Evolutionary conservation across 345 rosid genomes (phyloP).

Genomic region (Eucalyptus caleyi): DNA sequence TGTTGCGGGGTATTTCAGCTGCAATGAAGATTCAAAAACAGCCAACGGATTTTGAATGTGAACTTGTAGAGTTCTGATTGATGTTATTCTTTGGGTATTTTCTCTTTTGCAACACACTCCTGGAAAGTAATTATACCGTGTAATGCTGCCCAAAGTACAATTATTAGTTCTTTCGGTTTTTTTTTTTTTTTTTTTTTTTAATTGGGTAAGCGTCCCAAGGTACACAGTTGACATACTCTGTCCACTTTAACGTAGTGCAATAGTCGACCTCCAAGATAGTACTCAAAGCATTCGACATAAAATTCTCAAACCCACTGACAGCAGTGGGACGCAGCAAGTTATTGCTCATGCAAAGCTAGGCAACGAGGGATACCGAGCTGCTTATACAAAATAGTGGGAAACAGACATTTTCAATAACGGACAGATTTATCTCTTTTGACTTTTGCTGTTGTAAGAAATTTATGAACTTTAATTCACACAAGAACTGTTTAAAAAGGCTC

Average conservation of each 20-base stretch:
- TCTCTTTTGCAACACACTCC: not conserved
- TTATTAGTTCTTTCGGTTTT: not conserved
- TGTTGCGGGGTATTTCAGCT: conserved; percentile 18
- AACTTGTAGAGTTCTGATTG: conserved; percentile 10
- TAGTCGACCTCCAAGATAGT: not conserved
- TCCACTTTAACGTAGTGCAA: not conserved
- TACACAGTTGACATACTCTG: not conserved
- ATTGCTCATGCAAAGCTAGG: not conserved
- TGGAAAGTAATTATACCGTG: not conserved
- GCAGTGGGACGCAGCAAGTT: not conserved
- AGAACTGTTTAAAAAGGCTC: not conserved
- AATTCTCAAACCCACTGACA: not conserved
- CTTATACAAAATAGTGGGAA: not conserved
- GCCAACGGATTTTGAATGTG: conserved; percentile 5
- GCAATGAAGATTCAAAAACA: conserved; percentile 21
- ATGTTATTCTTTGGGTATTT: not conserved
- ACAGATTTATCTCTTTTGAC: not conserved
- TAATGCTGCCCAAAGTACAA: not conserved
- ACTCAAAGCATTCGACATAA: not conserved
- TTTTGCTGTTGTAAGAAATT: not conserved
- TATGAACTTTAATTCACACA: not conserved
- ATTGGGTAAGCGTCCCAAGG: not conserved
- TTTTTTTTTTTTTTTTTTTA: no score
- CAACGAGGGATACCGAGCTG: not conserved
- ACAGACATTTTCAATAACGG: not conserved